Evolutionary conservation across 768 basidiomycete genomes (phyloP).

Genomic region (Mrakia blollopis): DNA sequence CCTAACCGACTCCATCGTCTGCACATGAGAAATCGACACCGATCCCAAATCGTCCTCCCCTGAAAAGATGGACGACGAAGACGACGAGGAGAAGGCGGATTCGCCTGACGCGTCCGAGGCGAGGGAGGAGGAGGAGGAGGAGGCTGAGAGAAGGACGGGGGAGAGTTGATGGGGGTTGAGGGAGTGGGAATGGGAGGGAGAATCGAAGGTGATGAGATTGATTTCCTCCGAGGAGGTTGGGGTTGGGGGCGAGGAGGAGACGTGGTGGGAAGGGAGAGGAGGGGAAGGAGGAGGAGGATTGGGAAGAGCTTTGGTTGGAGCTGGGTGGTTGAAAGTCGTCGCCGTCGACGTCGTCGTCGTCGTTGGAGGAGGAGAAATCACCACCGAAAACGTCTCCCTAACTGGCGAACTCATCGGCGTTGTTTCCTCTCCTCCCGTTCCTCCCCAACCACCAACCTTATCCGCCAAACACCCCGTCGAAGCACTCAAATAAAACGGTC

Average conservation of each 20-base stretch:
- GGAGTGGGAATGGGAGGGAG: background rate
- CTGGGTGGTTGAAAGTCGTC: too few species aligned
- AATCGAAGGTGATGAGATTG: constrained; percentile 3
- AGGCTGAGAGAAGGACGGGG: background rate
- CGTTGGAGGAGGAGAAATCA: constrained; percentile 4
- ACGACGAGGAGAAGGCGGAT: constrained; percentile 1
- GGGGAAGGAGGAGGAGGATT: too few species aligned
- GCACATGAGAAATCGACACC: constrained; percentile 7
- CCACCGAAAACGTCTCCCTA: background rate
- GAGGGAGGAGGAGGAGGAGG: background rate
- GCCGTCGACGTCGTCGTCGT: too few species aligned
- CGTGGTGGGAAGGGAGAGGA: background rate
- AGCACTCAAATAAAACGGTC: constrained; percentile 26
- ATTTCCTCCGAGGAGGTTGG: too few species aligned
- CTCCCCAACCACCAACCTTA: background rate
- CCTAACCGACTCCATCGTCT: background rate
- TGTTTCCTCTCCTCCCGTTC: too few species aligned
- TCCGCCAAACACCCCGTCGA: constrained; percentile 14
- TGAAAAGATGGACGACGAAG: constrained; percentile 1
- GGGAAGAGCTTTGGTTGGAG: too few species aligned
- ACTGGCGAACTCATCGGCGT: background rate
- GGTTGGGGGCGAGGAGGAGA: background rate
- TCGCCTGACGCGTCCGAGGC: background rate
- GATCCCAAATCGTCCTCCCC: constrained; percentile 8
- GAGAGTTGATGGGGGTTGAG: background rate